Evolutionary conservation across 202 grass and related monocot species (phyloP).

Genomic region (Panicum hallii): DNA sequence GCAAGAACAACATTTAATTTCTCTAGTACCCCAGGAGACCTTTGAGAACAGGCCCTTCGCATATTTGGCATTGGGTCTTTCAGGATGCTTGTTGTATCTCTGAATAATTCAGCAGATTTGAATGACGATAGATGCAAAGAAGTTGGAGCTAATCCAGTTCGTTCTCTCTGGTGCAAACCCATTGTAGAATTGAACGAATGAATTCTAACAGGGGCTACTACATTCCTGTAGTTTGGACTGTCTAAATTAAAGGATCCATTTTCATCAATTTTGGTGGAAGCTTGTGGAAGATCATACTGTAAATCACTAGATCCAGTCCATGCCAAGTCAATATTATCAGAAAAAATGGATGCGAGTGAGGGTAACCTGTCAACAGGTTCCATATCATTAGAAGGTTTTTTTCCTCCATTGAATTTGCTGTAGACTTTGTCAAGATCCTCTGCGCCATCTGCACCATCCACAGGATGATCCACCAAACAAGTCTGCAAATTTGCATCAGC

Average conservation of each 20-base stretch:
- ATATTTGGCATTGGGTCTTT: slow-evolving; percentile 69
- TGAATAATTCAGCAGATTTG: slow-evolving; percentile 55
- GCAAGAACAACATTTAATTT: slow-evolving; percentile 63
- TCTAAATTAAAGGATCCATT: slow-evolving; percentile 59
- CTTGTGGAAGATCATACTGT: slow-evolving; percentile 57
- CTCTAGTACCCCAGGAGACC: slow-evolving; percentile 63
- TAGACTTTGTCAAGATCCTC: slow-evolving; percentile 72
- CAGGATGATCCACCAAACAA: slow-evolving; percentile 50
- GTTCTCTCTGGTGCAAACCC: slow-evolving; percentile 49
- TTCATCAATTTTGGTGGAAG: slow-evolving; percentile 55
- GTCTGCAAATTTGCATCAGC: slow-evolving; percentile 62
- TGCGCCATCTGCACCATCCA: slow-evolving; percentile 48
- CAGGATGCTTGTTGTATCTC: slow-evolving; percentile 40
- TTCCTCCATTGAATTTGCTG: slow-evolving; percentile 48
- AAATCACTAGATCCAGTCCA: slow-evolving; percentile 83
- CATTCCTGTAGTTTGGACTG: slow-evolving; percentile 54
- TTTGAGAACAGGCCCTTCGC: slow-evolving; percentile 85
- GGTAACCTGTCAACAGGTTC: slow-evolving; percentile 64
- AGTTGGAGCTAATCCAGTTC: slow-evolving; percentile 62
- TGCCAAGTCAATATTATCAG: slow-evolving; percentile 88
- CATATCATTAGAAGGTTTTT: slow-evolving; percentile 45
- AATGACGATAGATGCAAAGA: slow-evolving; percentile 63
- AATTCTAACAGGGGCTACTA: slow-evolving; percentile 65
- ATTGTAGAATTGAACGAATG: slow-evolving; percentile 80
- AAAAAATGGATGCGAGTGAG: slow-evolving; percentile 75